A percentile compares a stretch with the other conserved stretches of the same genome.
Conservation (phyloP, 2,329 filamentous ascomycete species). For the Penicillium fuscoglaucum region DNA sequence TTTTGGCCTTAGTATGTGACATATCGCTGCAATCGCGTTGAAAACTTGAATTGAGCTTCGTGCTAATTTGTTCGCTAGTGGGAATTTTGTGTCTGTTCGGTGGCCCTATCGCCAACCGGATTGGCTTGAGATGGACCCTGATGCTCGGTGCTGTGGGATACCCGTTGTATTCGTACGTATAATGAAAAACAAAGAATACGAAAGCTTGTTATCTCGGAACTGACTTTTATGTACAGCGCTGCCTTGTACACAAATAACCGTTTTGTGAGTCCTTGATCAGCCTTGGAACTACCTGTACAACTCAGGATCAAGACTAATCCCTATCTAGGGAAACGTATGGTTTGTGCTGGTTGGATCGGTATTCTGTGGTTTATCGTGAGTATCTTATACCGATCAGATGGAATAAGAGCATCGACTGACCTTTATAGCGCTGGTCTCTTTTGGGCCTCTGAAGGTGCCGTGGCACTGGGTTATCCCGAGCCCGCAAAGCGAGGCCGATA, state of each 20-base stretch:
- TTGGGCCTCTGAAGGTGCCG: slow-evolving; percentile 54
- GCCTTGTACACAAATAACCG: slow-evolving; percentile 48
- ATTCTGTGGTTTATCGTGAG: slow-evolving; percentile 48
- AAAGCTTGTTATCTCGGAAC: background rate
- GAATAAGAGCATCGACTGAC: background rate
- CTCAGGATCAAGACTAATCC: slow-evolving; percentile 3
- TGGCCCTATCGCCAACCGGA: slow-evolving; percentile 51
- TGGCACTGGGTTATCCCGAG: slow-evolving; percentile 53
- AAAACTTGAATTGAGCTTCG: background rate
- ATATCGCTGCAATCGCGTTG: slow-evolving; percentile 23
- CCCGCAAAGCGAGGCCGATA: slow-evolving; percentile 50
- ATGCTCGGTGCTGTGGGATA: slow-evolving; percentile 48
- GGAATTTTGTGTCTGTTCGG: slow-evolving; percentile 49
- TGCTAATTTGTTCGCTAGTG: slow-evolving; percentile 34
- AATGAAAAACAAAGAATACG: too few species aligned
- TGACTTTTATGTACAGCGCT: slow-evolving; percentile 27
- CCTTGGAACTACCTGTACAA: background rate
- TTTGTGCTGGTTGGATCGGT: slow-evolving; percentile 53
- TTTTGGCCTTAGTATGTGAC: slow-evolving; percentile 39
- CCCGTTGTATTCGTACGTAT: slow-evolving; percentile 44
- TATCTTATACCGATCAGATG: background rate
- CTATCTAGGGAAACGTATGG: slow-evolving; percentile 50
- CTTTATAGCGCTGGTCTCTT: slow-evolving; percentile 47
- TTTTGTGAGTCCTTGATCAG: slow-evolving; percentile 20
- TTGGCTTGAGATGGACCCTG: slow-evolving; percentile 51